Percentiles rank a stretch among this genome's conserved stretches.
phyloP scores from a whole-genome alignment of 2,329 filamentous ascomycete genomes.

The Colletotrichum lini region DNA sequence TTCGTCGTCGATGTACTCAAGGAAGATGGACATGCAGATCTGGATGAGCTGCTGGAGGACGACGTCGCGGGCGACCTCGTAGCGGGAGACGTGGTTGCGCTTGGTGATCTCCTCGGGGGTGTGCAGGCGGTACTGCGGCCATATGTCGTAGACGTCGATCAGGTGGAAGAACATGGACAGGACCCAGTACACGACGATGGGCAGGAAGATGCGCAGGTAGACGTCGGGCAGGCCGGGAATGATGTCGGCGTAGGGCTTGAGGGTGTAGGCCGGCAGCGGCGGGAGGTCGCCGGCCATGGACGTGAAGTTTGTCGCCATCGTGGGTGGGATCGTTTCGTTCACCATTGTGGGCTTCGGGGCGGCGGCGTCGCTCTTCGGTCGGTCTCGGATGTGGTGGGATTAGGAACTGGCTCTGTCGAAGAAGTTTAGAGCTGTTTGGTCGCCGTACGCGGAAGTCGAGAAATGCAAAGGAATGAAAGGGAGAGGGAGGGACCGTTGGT shows the following conservation, averaged over 20 bases:
- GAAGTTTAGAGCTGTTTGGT: not conserved
- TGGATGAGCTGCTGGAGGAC: constrained; percentile 93
- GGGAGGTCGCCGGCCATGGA: constrained; percentile 76
- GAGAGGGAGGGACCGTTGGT: not conserved
- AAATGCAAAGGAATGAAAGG: not conserved
- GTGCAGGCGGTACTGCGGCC: constrained; percentile 92
- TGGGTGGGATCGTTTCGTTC: constrained; percentile 52
- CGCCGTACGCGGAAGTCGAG: not conserved
- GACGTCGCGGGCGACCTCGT: constrained; percentile 91
- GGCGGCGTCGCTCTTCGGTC: constrained; percentile 10
- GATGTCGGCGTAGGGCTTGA: constrained; percentile 79
- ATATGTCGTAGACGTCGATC: constrained; percentile 88
- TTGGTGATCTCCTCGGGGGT: constrained; percentile 92
- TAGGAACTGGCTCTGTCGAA: constrained; percentile 6
- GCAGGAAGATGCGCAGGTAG: constrained; percentile 81
- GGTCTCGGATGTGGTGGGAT: constrained; percentile 9
- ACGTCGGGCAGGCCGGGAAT: constrained; percentile 86
- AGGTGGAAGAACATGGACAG: constrained; percentile 89
- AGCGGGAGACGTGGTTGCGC: constrained; percentile 88
- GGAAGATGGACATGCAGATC: constrained; percentile 76
- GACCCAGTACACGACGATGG: constrained; percentile 89
- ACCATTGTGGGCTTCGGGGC: constrained; percentile 52
- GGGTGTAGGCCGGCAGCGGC: constrained; percentile 86
- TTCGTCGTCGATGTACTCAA: constrained; percentile 80
- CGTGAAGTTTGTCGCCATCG: constrained; percentile 66